phyloP scores from a whole-genome alignment of 495 filamentous ascomycete genomes.

The Oidiodendron maius region DNA sequence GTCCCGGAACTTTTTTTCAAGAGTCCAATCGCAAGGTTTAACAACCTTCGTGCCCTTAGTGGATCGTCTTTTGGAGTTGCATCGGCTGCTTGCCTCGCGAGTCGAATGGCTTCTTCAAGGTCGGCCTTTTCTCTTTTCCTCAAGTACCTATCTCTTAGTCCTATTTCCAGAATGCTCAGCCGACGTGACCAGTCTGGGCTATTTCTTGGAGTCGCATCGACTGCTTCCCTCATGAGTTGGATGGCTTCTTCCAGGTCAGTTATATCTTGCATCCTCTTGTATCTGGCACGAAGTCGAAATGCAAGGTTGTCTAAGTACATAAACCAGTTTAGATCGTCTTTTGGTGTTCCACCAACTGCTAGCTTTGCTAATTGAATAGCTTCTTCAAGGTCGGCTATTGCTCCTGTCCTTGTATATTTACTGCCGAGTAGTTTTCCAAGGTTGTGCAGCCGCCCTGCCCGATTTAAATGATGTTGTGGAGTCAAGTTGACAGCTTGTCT shows the following conservation, averaged over 20 bases:
- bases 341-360: not conserved
- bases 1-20: too few relatives aligned
- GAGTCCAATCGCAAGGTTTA: conserved; percentile 1
- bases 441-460: not conserved
- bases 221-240: not conserved
- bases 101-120: not conserved
- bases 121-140: not conserved
- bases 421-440: not conserved
- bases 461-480: not conserved
- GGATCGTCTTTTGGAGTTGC: not conserved
- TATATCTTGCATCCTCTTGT: not conserved
- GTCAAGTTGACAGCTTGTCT: not conserved
- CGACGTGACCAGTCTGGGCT: not conserved
- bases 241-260: not conserved
- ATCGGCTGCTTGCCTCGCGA: not conserved
- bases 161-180: not conserved
- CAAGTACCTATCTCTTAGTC: not conserved
- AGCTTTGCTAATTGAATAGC: not conserved
- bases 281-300: not conserved
- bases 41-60: not conserved
- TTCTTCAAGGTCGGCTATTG: not conserved
- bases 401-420: not conserved
- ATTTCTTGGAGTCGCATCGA: not conserved
- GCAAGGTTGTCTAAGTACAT: not conserved
- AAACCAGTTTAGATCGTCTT: not conserved